Evolutionary conservation across 768 basidiomycete species (phyloP).

Genomic region (Pleurotus djamor): DNA sequence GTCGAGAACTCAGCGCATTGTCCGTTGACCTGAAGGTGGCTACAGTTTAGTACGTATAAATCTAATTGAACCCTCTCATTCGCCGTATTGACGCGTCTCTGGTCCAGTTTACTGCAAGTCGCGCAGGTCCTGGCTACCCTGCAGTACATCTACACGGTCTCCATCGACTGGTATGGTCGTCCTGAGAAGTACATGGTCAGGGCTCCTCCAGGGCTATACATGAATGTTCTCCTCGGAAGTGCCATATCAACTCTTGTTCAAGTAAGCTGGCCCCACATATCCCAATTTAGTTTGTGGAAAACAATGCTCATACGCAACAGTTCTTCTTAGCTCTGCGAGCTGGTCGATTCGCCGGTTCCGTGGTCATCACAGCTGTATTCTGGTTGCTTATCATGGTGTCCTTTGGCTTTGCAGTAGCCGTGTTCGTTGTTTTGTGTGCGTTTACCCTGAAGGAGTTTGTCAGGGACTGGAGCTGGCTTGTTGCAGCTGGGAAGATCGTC

Average conservation of each 20-base stretch:
- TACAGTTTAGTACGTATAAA: background rate
- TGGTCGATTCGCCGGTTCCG: conserved; percentile 20
- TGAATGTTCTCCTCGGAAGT: conserved; percentile 22
- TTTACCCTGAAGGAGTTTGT: conserved; percentile 12
- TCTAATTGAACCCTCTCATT: background rate
- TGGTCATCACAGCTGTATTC: conserved; percentile 23
- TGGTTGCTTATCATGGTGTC: conserved; percentile 20
- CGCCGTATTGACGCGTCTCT: background rate
- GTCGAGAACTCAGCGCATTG: background rate
- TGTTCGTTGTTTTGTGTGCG: conserved; percentile 20
- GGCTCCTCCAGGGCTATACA: conserved; percentile 15
- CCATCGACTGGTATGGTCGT: conserved; percentile 20
- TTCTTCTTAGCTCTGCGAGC: conserved; percentile 28
- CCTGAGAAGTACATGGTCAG: conserved; percentile 17
- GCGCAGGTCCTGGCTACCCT: conserved; percentile 22
- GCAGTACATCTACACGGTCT: conserved; percentile 25
- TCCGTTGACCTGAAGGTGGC: background rate
- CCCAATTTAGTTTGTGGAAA: background rate
- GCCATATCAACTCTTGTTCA: conserved; percentile 26
- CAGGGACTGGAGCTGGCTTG: conserved; percentile 24
- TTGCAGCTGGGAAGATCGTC: conserved; percentile 22
- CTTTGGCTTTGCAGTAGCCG: conserved; percentile 22
- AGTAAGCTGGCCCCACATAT: background rate
- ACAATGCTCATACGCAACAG: background rate
- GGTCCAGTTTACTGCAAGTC: conserved; percentile 20